A percentile compares a stretch with the other conserved stretches of the same genome.
phyloP scores from a whole-genome alignment of 768 basidiomycete species.

The Flagelloscypha sp. region DNA sequence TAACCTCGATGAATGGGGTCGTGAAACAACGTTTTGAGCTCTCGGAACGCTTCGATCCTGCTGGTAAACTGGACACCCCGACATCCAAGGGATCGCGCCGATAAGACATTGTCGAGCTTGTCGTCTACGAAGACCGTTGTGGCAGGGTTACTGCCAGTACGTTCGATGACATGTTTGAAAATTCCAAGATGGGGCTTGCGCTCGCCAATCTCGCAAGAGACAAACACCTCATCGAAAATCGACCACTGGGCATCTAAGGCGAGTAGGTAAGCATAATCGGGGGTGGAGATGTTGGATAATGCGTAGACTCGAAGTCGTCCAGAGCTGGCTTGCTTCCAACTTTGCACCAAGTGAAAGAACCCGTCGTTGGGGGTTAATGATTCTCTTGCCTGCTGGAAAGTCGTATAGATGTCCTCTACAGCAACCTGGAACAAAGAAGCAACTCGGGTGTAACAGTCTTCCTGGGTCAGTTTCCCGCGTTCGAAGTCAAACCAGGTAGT shows the following conservation, averaged over 20 bases:
- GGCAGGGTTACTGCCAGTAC: conserved; percentile 35
- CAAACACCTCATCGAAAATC: conserved; percentile 42
- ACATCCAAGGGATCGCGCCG: conserved; percentile 49
- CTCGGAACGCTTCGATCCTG: conserved; percentile 29
- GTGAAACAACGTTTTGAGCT: conserved; percentile 38
- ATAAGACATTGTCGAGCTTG: conserved; percentile 49
- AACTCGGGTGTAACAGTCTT: conserved; percentile 34
- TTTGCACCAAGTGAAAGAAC: conserved; percentile 37
- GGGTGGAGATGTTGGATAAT: conserved; percentile 52
- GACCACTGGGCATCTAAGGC: conserved; percentile 40
- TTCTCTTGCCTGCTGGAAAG: conserved; percentile 40
- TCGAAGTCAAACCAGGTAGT: conserved; percentile 50
- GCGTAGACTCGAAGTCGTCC: conserved; percentile 36
- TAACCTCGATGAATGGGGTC: conserved; percentile 37
- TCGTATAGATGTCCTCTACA: conserved; percentile 30
- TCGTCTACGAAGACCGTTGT: conserved; percentile 52
- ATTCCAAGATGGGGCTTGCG: conserved; percentile 50
- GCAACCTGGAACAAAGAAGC: conserved; percentile 30
- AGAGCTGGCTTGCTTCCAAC: conserved; percentile 31
- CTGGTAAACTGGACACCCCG: conserved; percentile 46
- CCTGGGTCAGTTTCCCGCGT: conserved; percentile 34
- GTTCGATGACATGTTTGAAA: conserved; percentile 40
- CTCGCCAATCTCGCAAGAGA: conserved; percentile 42
- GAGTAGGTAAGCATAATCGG: conserved; percentile 39
- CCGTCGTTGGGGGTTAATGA: conserved; percentile 36